Evolutionary conservation across 768 basidiomycete species (phyloP).

Genomic region (Panellus pusillus): DNA sequence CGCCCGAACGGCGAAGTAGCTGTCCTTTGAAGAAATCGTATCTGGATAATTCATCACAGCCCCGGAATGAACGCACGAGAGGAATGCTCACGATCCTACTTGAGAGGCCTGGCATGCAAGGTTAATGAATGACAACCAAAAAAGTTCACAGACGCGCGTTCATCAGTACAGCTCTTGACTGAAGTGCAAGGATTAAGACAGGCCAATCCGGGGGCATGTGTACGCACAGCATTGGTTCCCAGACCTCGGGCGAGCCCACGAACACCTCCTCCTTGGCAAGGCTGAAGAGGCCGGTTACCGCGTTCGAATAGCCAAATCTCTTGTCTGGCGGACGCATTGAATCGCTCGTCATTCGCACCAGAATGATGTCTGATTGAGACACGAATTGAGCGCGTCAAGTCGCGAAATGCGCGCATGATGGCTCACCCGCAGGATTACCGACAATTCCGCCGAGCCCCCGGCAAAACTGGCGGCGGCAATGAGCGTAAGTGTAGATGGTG

Average conservation of each 20-base stretch:
- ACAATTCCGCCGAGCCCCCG: slow-evolving; percentile 82
- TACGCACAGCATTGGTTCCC: slow-evolving; percentile 71
- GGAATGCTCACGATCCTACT: slow-evolving; percentile 72
- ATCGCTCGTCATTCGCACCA: slow-evolving; percentile 90
- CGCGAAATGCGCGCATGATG: slow-evolving; percentile 2
- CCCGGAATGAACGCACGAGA: neutral
- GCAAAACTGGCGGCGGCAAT: slow-evolving; percentile 68
- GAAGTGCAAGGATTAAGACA: slow-evolving; percentile 10
- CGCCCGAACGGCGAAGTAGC: slow-evolving; percentile 52
- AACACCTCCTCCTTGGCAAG: slow-evolving; percentile 66
- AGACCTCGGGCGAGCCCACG: slow-evolving; percentile 72
- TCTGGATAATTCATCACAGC: slow-evolving; percentile 35
- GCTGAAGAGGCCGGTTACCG: slow-evolving; percentile 65
- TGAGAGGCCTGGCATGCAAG: slow-evolving; percentile 60
- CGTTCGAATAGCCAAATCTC: slow-evolving; percentile 78
- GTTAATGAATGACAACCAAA: slow-evolving; percentile 2
- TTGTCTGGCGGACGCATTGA: slow-evolving; percentile 70
- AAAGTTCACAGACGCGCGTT: slow-evolving; percentile 52
- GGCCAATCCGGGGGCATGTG: neutral
- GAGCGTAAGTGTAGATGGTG: slow-evolving; percentile 54
- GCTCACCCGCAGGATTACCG: slow-evolving; percentile 78
- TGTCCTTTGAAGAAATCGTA: slow-evolving; percentile 76
- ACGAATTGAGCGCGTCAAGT: slow-evolving; percentile 1
- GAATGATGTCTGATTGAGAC: slow-evolving; percentile 54
- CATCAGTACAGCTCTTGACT: slow-evolving; percentile 71